A percentile compares a stretch with the other conserved stretches of the same genome.
Conservation (phyloP, 225 moss, liverwort and hornwort genomes). For the Sphagnum contortum region DNA sequence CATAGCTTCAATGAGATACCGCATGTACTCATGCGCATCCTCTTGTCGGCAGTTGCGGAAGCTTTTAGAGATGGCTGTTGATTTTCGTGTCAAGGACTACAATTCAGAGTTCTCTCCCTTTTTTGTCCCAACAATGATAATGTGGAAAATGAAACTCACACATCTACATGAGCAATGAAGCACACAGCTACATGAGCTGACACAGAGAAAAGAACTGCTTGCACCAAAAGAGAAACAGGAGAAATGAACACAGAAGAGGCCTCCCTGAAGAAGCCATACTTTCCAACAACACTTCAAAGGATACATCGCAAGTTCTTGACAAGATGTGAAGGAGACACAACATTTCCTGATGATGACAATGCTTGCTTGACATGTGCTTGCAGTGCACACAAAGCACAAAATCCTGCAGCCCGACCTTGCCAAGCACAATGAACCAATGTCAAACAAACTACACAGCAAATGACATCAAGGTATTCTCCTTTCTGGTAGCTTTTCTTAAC, state of each 20-base stretch:
- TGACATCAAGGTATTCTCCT: neutral
- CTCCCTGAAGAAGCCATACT: no score
- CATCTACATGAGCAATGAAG: no score
- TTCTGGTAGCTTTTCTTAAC: neutral
- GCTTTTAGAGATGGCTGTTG: conserved; percentile 60
- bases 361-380: conserved; percentile 90
- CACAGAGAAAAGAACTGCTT: no score
- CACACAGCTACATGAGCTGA: no score
- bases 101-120: no score
- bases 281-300: conserved; percentile 3
- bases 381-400: conserved; percentile 92
- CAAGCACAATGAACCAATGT: conserved; percentile 9
- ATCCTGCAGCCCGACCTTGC: conserved; percentile 85
- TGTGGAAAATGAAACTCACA: no score
- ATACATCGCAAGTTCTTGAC: conserved; percentile 93
- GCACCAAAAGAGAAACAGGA: no score
- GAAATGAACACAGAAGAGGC: no score
- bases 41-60: conserved; percentile 92
- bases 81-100: conserved; percentile 24
- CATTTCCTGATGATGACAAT: conserved; percentile 65
- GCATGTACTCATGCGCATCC: conserved; percentile 97
- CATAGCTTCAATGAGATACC: conserved; percentile 75
- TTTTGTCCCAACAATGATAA: no score
- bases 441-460: conserved; percentile 14
- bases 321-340: conserved; percentile 69